Conservation (phyloP, 176 grass and related monocot species). For the Cenchrus fungigraminus region DNA sequence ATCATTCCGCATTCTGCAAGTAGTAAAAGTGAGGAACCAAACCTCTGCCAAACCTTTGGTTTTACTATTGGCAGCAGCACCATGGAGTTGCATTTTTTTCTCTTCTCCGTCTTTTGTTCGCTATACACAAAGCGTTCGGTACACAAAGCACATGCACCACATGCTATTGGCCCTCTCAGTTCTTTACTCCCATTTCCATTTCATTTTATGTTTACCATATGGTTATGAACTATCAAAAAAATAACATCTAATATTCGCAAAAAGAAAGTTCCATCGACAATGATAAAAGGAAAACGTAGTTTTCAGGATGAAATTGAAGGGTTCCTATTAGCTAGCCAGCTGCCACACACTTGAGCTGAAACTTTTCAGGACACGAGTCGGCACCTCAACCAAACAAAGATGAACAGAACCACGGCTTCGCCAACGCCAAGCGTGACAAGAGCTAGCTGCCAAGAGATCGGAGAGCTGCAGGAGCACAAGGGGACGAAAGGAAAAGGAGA, state of each 20-base stretch:
- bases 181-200: background rate
- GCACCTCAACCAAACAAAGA: background rate
- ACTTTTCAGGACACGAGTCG: background rate
- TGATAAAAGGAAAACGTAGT: background rate
- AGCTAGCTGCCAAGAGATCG: background rate
- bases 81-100: background rate
- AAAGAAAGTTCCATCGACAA: background rate
- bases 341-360: background rate
- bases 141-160: constrained; percentile 5
- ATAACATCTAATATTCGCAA: background rate
- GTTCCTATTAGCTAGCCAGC: background rate
- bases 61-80: background rate
- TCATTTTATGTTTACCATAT: background rate
- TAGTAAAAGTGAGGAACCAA: background rate
- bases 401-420: background rate
- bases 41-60: background rate
- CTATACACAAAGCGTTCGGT: too few relatives aligned
- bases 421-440: background rate
- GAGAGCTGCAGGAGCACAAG: background rate
- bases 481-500: background rate
- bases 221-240: background rate
- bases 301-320: constrained; percentile 1
- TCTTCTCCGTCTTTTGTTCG: background rate
- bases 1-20: background rate
- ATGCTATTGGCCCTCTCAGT: background rate